A percentile compares a stretch with the other conserved stretches of the same genome.
phyloP scores from a whole-genome alignment of 805 yeast species.

The Suhomyces kilbournensis region DNA sequence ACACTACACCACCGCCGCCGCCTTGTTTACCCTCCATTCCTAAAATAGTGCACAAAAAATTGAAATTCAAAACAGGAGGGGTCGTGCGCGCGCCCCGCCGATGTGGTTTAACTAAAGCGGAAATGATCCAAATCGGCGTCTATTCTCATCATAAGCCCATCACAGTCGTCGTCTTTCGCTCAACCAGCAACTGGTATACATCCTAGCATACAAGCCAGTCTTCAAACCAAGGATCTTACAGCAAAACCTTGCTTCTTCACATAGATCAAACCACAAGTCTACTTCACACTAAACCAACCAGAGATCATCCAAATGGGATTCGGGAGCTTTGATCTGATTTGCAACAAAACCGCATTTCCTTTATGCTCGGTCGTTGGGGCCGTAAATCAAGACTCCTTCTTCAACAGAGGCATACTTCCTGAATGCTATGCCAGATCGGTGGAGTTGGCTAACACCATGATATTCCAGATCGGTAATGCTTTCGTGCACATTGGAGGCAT shows the following conservation, averaged over 20 bases:
- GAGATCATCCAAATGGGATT: constrained; percentile 45
- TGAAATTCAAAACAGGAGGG: neutral
- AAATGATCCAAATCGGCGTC: neutral
- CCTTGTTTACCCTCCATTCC: neutral
- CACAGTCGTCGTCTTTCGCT: neutral
- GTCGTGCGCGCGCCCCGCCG: neutral
- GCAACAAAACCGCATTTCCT: constrained; percentile 70
- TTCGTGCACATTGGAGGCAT: constrained; percentile 79
- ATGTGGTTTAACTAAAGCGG: neutral
- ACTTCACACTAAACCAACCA: too few species aligned
- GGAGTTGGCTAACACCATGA: constrained; percentile 84
- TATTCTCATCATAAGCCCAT: neutral
- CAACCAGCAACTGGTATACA: neutral
- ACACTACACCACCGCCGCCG: neutral
- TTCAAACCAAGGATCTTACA: neutral
- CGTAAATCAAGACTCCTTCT: constrained; percentile 25
- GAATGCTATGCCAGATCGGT: constrained; percentile 83
- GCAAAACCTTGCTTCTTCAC: neutral
- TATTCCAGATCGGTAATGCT: constrained; percentile 85
- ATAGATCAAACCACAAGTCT: neutral
- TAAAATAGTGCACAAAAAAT: neutral
- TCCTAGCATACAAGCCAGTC: neutral
- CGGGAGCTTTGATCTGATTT: constrained; percentile 63
- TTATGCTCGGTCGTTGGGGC: constrained; percentile 74
- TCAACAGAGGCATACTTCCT: constrained; percentile 65